Evolutionary conservation across 2,329 filamentous ascomycete genomes (phyloP).

Genomic region (Botrytis paeoniae): DNA sequence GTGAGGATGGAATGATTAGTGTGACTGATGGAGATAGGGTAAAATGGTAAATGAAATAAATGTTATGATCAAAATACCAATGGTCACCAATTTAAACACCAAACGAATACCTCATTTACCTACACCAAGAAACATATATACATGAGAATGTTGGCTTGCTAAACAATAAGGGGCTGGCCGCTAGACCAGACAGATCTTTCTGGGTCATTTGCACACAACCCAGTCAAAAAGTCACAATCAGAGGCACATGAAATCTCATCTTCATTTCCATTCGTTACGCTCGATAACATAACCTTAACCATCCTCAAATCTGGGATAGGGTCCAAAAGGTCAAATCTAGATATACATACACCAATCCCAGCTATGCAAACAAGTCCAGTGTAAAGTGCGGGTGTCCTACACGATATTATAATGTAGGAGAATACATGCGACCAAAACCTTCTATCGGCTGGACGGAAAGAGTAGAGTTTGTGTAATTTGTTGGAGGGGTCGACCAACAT

Average conservation of each 20-base stretch:
- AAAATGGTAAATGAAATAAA: no score
- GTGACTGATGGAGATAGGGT: neutral
- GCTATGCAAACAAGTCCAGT: constrained; percentile 34
- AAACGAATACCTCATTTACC: neutral
- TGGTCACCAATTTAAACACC: neutral
- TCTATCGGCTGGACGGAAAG: constrained; percentile 29
- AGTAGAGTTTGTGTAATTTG: constrained; percentile 35
- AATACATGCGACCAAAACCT: constrained; percentile 22
- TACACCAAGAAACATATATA: neutral
- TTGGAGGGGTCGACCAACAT: constrained; percentile 22
- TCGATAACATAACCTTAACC: constrained; percentile 6
- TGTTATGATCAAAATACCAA: neutral
- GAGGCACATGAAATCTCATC: neutral
- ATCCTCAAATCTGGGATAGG: neutral
- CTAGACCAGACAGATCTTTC: neutral
- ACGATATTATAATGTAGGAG: constrained; percentile 21
- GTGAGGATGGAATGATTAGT: neutral
- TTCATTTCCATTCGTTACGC: constrained; percentile 4
- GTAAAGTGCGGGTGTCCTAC: constrained; percentile 14
- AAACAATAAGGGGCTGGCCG: neutral
- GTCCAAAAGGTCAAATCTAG: constrained; percentile 11
- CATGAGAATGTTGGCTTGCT: neutral
- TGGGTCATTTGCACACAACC: neutral
- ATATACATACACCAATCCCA: constrained; percentile 34
- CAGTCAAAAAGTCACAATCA: neutral